Evolutionary conservation across 345 rosid species (phyloP).

Genomic region (Capsella bursapastoris): DNA sequence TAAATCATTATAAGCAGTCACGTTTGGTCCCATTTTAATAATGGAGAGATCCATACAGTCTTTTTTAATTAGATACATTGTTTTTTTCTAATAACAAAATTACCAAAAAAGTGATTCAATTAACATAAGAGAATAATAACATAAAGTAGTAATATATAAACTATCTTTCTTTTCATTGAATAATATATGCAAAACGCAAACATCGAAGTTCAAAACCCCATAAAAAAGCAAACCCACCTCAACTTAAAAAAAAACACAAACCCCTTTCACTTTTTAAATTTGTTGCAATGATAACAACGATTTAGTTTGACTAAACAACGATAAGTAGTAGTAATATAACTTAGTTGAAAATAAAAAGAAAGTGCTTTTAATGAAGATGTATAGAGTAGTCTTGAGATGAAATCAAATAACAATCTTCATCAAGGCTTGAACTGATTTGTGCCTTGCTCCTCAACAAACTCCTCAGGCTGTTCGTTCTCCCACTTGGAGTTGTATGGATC

Average conservation of each 20-base stretch:
- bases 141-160: conserved; percentile 30
- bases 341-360: conserved; percentile 35
- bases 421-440: conserved; percentile 41
- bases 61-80: no score
- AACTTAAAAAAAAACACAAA: conserved; percentile 22
- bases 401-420: conserved; percentile 32
- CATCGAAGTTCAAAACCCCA: conserved; percentile 36
- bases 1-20: conserved; percentile 44
- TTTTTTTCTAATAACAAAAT: not conserved
- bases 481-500: conserved; percentile 43
- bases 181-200: conserved; percentile 42
- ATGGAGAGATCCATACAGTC: not conserved
- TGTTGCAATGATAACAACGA: conserved; percentile 38
- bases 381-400: conserved; percentile 35
- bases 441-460: conserved; percentile 43
- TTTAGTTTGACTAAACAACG: conserved; percentile 44
- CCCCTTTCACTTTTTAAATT: conserved; percentile 27
- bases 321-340: conserved; percentile 37
- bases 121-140: conserved; percentile 35
- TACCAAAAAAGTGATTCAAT: conserved; percentile 15
- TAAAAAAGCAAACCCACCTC: conserved; percentile 29
- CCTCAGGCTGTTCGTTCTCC: conserved; percentile 40
- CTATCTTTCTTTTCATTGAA: conserved; percentile 18
- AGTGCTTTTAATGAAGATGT: conserved; percentile 10
- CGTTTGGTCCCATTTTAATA: conserved; percentile 42